A percentile compares a stretch with the other conserved stretches of the same genome.
Evolutionary conservation across 2,329 filamentous ascomycete genomes (phyloP).

Genomic region (Ploettnerulaceae sp.): DNA sequence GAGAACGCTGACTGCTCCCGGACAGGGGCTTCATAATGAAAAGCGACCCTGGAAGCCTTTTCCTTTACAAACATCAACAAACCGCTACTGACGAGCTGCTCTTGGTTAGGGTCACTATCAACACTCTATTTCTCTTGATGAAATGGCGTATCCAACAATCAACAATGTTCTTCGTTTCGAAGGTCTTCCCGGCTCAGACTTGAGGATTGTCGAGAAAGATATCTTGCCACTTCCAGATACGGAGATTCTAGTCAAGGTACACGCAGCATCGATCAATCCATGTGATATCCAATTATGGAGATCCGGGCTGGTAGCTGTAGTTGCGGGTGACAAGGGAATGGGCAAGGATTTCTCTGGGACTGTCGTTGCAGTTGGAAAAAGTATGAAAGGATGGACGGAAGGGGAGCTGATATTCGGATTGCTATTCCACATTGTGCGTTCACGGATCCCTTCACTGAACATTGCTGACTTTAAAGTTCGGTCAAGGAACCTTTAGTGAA

Average conservation of each 20-base stretch:
- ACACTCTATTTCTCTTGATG: too few relatives aligned
- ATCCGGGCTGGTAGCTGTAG: constrained; percentile 23
- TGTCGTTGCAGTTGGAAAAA: constrained; percentile 34
- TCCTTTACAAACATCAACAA: too few relatives aligned
- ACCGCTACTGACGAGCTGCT: too few relatives aligned
- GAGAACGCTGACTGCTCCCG: too few relatives aligned
- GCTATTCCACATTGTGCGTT: constrained; percentile 26
- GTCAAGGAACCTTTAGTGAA: constrained; percentile 31
- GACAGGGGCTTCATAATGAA: too few relatives aligned
- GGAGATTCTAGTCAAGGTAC: constrained; percentile 29
- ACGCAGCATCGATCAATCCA: constrained; percentile 32
- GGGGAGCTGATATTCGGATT: constrained; percentile 38
- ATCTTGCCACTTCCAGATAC: constrained; percentile 22
- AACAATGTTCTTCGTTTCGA: constrained; percentile 24
- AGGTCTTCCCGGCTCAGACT: constrained; percentile 14
- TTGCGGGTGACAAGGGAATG: constrained; percentile 31
- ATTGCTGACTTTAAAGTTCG: constrained; percentile 20
- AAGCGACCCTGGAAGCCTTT: too few relatives aligned
- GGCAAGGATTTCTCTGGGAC: constrained; percentile 32
- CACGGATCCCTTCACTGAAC: neutral
- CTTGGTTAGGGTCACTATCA: too few relatives aligned
- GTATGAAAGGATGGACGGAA: constrained; percentile 31
- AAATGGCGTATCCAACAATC: constrained; percentile 17
- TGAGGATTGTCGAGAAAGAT: constrained; percentile 23
- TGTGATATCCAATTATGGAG: constrained; percentile 31